Evolutionary conservation across 2,329 filamentous ascomycete species (phyloP), one percentile per base, ranked within the genome.

Genomic region (Cladophialophora psammophila): DNA sequence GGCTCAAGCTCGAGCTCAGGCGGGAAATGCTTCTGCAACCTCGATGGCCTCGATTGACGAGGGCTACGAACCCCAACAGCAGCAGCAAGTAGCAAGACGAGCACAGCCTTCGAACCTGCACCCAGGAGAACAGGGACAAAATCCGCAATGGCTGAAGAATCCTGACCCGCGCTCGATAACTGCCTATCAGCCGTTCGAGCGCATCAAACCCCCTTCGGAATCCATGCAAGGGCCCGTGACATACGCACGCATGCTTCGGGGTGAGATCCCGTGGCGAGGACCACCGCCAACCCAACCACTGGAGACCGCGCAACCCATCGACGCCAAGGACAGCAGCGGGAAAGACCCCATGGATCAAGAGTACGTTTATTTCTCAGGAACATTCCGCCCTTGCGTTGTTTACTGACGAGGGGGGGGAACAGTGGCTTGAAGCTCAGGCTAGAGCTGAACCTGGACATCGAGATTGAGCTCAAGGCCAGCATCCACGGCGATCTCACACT

Each of bases 401-500:
- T 13, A 9, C 45, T 50, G 9, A 50, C 45, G 3, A 26, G 26
- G 26, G 9, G 18, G 6, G 26, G 12, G 5, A 12, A 26, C 20
- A 50, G 45, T 50, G 59, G 59, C 36, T 78, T 93, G 75, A 89
- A 89, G 77, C 79, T 94, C 75, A 86, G 89, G 42, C 81, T 95
- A 26, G 92, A 94, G 76, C 81, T 93, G 63, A 93, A 94, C 78
- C 82, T 95, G 65, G 92, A 95, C 72, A 85, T 95, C 58, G 92
- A 95, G 78, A 91, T 95, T 69, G 90, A 93, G 74, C 85, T 95
- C 68, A 95, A 95, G 84, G 92, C 92, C 20, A 90, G 90, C 78
- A 93, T 95, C 71, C 89, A 93, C 74, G 93, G 93, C 75, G 93
- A 96, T 80, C 80, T 96, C 71, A 93, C 91, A 38, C 79, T 95